Conservation (phyloP, 2,329 filamentous ascomycete genomes). For the Ophiostoma angusticollis region DNA sequence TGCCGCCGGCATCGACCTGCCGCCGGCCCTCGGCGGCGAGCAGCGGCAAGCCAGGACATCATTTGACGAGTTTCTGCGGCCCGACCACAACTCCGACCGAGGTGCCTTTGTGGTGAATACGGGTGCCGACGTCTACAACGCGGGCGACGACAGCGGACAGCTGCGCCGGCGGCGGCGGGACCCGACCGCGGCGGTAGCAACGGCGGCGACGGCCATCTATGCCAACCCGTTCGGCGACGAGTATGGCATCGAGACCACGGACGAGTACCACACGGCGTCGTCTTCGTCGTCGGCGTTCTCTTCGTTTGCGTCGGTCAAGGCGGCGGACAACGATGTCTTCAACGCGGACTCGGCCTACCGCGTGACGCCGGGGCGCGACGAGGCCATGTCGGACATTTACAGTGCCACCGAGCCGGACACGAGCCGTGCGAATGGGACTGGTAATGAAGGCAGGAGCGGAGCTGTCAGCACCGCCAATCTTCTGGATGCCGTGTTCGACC, state of each 20-base stretch:
- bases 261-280: slow-evolving; percentile 17
- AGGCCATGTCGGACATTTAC: slow-evolving; percentile 37
- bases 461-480: not conserved
- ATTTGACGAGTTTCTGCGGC: slow-evolving; percentile 47
- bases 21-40: not conserved
- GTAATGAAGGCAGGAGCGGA: slow-evolving; percentile 6
- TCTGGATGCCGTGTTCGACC: slow-evolving; percentile 9
- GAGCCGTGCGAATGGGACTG: not conserved
- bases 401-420: slow-evolving; percentile 27
- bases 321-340: not conserved
- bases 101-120: slow-evolving; percentile 47
- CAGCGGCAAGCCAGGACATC: slow-evolving; percentile 19
- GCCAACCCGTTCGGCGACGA: slow-evolving; percentile 49
- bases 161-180: slow-evolving; percentile 33
- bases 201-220: slow-evolving; percentile 24
- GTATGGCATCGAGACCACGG: slow-evolving; percentile 37
- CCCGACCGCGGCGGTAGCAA: slow-evolving; percentile 25
- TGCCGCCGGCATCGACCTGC: slow-evolving; percentile 8
- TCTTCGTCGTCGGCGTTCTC: no score
- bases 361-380: slow-evolving; percentile 33
- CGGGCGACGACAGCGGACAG: slow-evolving; percentile 27
- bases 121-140: slow-evolving; percentile 30
- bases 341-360: slow-evolving; percentile 21
- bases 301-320: no score
- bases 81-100: slow-evolving; percentile 36